These are phyloP conservation scores for Wallacemonas collosoma DNA, from an alignment of 208 protist genomes.

Conservation along the genomic window DNA sequence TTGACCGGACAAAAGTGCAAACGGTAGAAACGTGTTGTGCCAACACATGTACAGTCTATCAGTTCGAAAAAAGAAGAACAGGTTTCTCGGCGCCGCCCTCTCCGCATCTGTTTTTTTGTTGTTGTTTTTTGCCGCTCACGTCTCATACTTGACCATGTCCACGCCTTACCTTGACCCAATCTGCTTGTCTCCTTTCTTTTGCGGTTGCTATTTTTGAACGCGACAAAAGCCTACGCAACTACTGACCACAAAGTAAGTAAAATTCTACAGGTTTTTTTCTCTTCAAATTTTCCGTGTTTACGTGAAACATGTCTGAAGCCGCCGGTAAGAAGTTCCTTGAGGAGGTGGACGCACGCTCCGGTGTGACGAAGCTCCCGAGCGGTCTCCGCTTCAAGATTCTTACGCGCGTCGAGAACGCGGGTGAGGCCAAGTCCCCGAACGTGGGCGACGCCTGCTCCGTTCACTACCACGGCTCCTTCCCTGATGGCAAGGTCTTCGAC, in stretches of 20 bases:
- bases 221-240: not conserved
- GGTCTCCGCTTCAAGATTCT: slow-evolving; percentile 81
- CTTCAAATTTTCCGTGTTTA: no score
- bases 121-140: no score
- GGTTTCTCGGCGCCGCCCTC: no score
- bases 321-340: slow-evolving; percentile 49
- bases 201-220: no score
- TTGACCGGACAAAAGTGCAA: no score
- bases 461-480: slow-evolving; percentile 81
- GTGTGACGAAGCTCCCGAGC: slow-evolving; percentile 71
- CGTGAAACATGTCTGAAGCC: slow-evolving; percentile 12
- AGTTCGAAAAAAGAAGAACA: no score
- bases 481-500: slow-evolving; percentile 82
- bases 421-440: slow-evolving; percentile 38
- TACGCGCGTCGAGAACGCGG: slow-evolving; percentile 34
- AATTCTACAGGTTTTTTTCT: not conserved
- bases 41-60: no score
- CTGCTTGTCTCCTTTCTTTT: no score
- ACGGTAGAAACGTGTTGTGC: no score
- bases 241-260: not conserved
- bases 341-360: slow-evolving; percentile 32
- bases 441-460: slow-evolving; percentile 61
- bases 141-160: no score
- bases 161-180: no score
- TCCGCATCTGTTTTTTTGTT: no score